Base-by-base conservation (phyloP, 495 filamentous ascomycete genomes). In the Xylaria bambusicola region DNA sequence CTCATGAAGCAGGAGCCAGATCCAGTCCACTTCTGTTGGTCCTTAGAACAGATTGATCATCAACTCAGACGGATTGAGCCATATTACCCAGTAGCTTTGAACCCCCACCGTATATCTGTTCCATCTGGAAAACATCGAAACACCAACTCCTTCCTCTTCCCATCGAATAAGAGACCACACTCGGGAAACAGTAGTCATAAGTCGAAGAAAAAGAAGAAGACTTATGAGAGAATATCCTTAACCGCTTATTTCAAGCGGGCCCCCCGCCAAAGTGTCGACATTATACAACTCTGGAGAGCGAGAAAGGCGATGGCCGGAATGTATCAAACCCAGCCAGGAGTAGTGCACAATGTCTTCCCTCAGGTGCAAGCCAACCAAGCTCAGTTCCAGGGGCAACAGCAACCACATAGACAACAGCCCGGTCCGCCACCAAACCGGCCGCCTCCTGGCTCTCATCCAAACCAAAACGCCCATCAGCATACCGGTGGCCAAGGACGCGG, bases 191-290 rank as follows among this genome's bases (percentile, higher is more conserved):
- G 49, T 36, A 56, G 50, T 18, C 29, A 33, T 33, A 26, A 15
- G n/a, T 46, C 33, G 35, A 65, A 57, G 48, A 41, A 52, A 6
- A 33, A 33, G 29, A 33, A 33, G 29, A 33, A 33, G 48, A 48
- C 45, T 1, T 58, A 62, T 15, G 70, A 77, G 48, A 48, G 66
- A 2, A 60, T 74, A 9, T 72, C 68, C 17, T 48, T 77, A 35
- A 74, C 64, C 6, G 70, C 70, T 5, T 77, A 75, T 45, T 77
- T 72, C 58, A 73, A 75, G 62, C 64, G 64, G 20, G 53, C 55
- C 1, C 75, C 72, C 3, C 59, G 55, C 26, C 57, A 58, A 3
- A 66, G 65, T 0, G 67, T 65, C 9, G 61, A 76, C 24, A 62
- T 71, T 12, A 17, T 61, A 3, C 44, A 29, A 20, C 51, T 77